Evolutionary conservation across 164 flowering plant species (phyloP).

Genomic region (Tetracentron sinense): DNA sequence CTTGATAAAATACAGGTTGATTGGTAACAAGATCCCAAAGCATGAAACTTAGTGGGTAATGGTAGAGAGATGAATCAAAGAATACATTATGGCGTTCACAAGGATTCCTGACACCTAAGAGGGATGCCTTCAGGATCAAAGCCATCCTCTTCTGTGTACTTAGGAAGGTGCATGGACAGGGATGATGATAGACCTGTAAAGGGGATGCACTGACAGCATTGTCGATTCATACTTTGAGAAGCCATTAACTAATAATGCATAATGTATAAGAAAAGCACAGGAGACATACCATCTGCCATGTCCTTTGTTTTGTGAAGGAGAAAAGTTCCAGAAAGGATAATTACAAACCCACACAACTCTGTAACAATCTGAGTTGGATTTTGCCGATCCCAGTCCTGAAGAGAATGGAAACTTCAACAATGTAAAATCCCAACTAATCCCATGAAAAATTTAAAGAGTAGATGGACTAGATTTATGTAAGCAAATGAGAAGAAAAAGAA

Average conservation of each 20-base stretch:
- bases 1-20: background rate
- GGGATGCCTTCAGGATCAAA: conserved; percentile 40
- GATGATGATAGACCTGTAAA: conserved; percentile 18
- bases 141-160: conserved; percentile 37
- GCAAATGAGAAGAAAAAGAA: too few species aligned
- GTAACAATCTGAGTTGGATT: conserved; percentile 60
- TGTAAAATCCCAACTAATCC: too few species aligned
- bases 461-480: too few species aligned
- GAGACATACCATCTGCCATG: conserved; percentile 47
- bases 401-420: background rate
- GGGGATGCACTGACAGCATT: background rate
- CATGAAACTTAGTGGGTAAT: background rate
- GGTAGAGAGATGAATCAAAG: background rate
- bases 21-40: background rate
- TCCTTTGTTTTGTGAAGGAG: too few species aligned
- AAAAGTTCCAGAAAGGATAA: too few species aligned
- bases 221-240: too few species aligned
- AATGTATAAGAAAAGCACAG: background rate
- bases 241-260: background rate
- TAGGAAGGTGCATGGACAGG: conserved; percentile 24
- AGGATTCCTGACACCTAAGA: conserved; percentile 35
- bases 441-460: too few species aligned
- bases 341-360: conserved; percentile 72
- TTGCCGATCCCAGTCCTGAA: conserved; percentile 79
- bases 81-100: conserved; percentile 10